phyloP scores from a whole-genome alignment of 73 alveolate species.

The Blepharisma stoltei region DNA sequence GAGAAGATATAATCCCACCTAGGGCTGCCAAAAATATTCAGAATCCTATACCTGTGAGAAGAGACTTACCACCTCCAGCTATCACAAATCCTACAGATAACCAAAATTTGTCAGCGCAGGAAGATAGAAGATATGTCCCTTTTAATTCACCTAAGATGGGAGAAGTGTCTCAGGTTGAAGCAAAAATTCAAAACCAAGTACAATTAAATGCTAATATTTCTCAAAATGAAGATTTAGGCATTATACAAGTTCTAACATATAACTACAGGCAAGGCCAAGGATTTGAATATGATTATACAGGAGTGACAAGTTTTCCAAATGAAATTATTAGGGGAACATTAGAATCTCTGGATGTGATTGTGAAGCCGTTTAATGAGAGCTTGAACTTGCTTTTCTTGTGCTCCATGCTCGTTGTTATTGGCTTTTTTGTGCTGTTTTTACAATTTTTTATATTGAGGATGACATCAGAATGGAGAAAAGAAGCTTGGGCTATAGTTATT shows the following conservation, averaged over 20 bases:
- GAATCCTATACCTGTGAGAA: not conserved
- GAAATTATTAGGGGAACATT: not conserved
- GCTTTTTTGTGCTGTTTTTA: not conserved
- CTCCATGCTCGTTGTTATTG: not conserved
- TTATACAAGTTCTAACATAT: not conserved
- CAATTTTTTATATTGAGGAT: not conserved
- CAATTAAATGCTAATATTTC: not conserved
- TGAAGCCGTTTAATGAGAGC: not conserved
- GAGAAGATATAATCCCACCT: constrained; percentile 24
- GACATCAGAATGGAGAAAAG: constrained; percentile 22
- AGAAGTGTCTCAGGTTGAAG: no score
- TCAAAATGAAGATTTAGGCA: not conserved
- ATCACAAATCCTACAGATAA: no score
- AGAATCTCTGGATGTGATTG: not conserved
- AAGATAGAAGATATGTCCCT: no score
- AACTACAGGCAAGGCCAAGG: not conserved
- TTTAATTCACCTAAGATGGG: no score
- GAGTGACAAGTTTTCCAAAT: not conserved
- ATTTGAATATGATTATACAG: not conserved
- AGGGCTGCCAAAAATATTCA: constrained; percentile 9
- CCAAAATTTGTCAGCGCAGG: no score
- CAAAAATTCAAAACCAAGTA: not conserved
- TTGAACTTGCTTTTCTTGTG: not conserved
- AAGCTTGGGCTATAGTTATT: not conserved
- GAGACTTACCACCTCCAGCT: no score